Base-by-base conservation (phyloP, 164 flowering plant genomes). In the Berberis vulgaris region DNA sequence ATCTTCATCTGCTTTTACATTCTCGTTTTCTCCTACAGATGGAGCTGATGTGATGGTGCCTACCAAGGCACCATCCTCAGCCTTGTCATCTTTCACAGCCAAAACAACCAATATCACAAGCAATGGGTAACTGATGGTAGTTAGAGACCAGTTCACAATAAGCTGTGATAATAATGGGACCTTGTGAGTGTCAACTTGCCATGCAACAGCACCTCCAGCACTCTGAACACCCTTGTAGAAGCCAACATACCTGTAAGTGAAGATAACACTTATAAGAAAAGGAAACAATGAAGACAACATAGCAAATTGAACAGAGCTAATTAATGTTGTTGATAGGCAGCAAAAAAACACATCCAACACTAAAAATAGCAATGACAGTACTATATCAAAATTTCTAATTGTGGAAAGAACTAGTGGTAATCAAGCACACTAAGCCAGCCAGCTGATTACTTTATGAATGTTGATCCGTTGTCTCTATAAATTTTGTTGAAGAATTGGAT, bases 141-240 rank as follows among this genome's bases (percentile, higher is more conserved):
- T 85, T 7, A 88, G 82, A 1, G 72, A 69, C 98, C 96, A 93
- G 66, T 93, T 93, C 38, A 80, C 72, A 50, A 86, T 69, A 65
- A 93, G 65, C 71, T 90, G 85, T 8, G 72, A 59, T 47, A 85
- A 43, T 49, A 75, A 73, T 7, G 96, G 71, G 41, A 81, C 82
- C 5, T 82, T 76, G 63, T 74, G 83, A 44, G 75, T 58, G 60
- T 88, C 98, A 3, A 88, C 68, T 78, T 90, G 98, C 97, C 96
- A 90, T n/a, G 98, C 91, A 49, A 86, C 94, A 7, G 97, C 98
- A 2, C 79, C 96, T 45, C 98, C 97, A 49, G 97, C 98, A 67
- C 97, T 93, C 73, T 93, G 98, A 66, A 93, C 81, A 65, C 98
- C 98, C 72, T 90, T 93, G 63, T 90, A 93, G 72, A 90, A 90